Base-by-base conservation (phyloP, 2,329 filamentous ascomycete species). In the Fusarium chlamydosporum region DNA sequence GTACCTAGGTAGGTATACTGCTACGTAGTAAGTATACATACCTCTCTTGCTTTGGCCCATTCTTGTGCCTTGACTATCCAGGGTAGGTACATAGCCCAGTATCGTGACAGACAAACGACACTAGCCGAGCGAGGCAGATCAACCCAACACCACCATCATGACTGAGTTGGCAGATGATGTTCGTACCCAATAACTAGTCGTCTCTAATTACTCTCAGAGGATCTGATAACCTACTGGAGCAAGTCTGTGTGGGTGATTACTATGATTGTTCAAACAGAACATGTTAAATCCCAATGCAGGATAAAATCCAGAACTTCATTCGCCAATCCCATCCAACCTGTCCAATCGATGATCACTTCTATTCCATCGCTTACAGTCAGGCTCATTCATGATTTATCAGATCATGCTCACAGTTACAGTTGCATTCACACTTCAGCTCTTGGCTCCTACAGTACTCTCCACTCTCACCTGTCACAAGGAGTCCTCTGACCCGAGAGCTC, bases 401-500 rank as follows among this genome's bases (percentile, higher is more conserved):
- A 60, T 54, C 56, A 63, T 63, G 47, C 23, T 43, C 31, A 29
- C 42, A 26, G 18, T 16, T 27, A 38, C 23, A 29, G 23, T 34
- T n/a, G 23, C 33, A 47, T 38, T 38, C 47, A 38, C 20, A 15
- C 20, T 23, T n/a, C 34, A 45, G 42, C 42, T 29, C 42, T 35
- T 35, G 15, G 16, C 40, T 52, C 11, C n/a, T n/a, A n/a, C 13
- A 16, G 16, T 33, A n/a, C n/a, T 10, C 34, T 43, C 37, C 53
- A 43, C 38, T 20, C 45, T 43, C 38, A 48, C 42, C 43, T 45
- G 60, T 64, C 50, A 61, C 56, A 56, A 46, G 48, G 38, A 41
- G 26, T 6, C 40, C 38, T 47, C 45, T 41, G 55, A 52, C 41
- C 58, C 56, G 46, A 35, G 27, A 40, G 27, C 29, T 53, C 35